Evolutionary conservation across 2,329 filamentous ascomycete genomes (phyloP), one percentile per base, ranked within the genome.

Genomic region (Aspergillus glaucus): DNA sequence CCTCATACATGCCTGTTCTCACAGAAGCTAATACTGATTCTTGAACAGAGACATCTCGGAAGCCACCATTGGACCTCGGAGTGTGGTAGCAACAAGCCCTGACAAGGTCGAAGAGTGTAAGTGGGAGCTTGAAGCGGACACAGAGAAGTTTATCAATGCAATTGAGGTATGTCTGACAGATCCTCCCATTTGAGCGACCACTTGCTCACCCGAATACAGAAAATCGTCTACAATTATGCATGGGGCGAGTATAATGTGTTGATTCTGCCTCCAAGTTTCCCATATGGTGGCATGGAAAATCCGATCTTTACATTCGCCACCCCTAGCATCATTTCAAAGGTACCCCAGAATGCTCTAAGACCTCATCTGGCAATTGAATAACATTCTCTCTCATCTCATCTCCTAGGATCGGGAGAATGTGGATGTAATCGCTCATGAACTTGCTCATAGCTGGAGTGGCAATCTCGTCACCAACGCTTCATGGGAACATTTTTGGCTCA

Each of bases 161-260:
- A 88, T 91, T 1, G 92, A 96, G 72, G 65, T 70, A 57, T 80
- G 81, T 62, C 48, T 28, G 26, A 17, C 45, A 48, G 5, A 43
- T 8, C n/a, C 36, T 9, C 4, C 15, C 34, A 15, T 26, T 46
- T 14, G 53, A 51, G 15, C 26, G 14, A 32, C 4, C 10, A 9
- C 34, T 28, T 36, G 46, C 52, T 60, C 44, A 65, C 46, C 8
- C 14, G 17, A 3, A 28, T 17, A 12, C 47, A 73, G 67, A 77
- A 78, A 60, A 78, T 84, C 40, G 82, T 95, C 43, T 94, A 89
- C 59, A 87, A 88, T 0, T 97, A 98, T 68, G 81, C 82, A 50
- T 98, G 93, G 93, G 91, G 88, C 14, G 85, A 91, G 58, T 97
- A 97, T 76, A 97, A 97, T 58, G 88, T 95, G 8, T 75, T 97